These are phyloP conservation scores for Yarrowia hollandica DNA, from an alignment of 805 yeast genomes.

Conservation along the genomic window DNA sequence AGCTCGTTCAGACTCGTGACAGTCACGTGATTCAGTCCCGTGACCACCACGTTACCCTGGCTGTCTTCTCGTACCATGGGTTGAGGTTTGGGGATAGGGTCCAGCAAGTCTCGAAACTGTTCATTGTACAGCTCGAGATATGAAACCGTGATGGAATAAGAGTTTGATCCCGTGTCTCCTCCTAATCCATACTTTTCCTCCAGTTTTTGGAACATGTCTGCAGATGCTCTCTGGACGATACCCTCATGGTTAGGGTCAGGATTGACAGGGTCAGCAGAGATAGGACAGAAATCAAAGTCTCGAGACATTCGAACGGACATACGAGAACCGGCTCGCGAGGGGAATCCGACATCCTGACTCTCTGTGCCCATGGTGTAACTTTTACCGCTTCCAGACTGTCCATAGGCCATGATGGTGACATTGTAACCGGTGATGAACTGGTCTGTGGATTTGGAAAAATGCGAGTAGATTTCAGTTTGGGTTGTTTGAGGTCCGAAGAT, in stretches of 20 bases:
- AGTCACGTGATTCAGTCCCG: conserved; percentile 51
- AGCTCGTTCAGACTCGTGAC: conserved; percentile 50
- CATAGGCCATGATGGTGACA: conserved; percentile 39
- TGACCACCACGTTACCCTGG: conserved; percentile 60
- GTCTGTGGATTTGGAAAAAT: conserved; percentile 29
- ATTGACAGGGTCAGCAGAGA: not conserved
- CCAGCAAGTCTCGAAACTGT: conserved; percentile 49
- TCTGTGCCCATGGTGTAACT: conserved; percentile 47
- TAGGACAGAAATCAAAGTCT: not conserved
- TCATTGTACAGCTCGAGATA: conserved; percentile 70
- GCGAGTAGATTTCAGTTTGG: conserved; percentile 33
- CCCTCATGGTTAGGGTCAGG: conserved; percentile 46
- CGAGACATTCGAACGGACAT: not conserved
- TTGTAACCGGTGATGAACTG: conserved; percentile 35
- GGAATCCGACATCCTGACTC: not conserved
- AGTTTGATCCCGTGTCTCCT: not conserved
- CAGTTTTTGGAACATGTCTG: conserved; percentile 30
- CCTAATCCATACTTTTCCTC: not conserved
- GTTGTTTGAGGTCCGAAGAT: conserved; percentile 34
- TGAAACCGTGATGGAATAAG: conserved; percentile 43
- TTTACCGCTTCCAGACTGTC: conserved; percentile 44
- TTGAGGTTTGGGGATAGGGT: conserved; percentile 30
- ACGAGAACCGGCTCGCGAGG: not conserved
- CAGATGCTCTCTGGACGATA: conserved; percentile 52
- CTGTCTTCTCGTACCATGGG: conserved; percentile 55